Evolutionary conservation across 179 eudicot genomes (phyloP), one percentile per base, ranked within the genome.

Genomic region (Heliamphora pulchella): DNA sequence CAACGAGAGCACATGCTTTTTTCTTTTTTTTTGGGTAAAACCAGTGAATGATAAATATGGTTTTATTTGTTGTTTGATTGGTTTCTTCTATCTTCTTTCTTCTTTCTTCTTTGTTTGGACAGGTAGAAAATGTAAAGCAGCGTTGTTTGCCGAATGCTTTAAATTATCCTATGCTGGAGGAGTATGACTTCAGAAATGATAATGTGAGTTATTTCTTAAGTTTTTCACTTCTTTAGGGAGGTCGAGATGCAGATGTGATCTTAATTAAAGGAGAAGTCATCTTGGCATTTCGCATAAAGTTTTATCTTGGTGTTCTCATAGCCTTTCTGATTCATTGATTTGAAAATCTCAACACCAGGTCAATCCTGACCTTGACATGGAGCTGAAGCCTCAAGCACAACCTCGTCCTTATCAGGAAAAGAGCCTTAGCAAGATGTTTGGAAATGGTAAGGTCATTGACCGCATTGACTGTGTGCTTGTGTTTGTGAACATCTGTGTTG

Each of bases 351-450:
- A 51, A 75, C 75, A 71, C 79, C 84, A 95, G 99, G 93, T 92
- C 83, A 94, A 96, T 83, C 99, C 99, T 77, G 96, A 96, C 82
- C 94, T 96, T 80, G 98, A 96, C 71, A 90, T 96, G 94, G 99
- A 96, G 81, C 80, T 96, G 89, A 96, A 96, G 88, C 99, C 99
- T 77, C 97, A 91, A 80, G 99, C 99, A 80, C 98, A 92, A 78
- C 97, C 99, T 44, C 97, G 98, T 2, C 98, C 99, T 6, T 96
- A 96, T 82, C 98, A 92, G 84, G 99, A 94, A 79, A 96, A 96
- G 86, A 96, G 98, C 83, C 98, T 96, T 47, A 94, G 98, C 82
- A 96, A 96, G 89, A 96, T 96, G 99, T 96, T 94, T 88, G 99
- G 99, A 84, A 96, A 94, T 86, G 99, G 99, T 94, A 84, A 89